phyloP scores from a whole-genome alignment of 2,329 filamentous ascomycete species.

The Fusarium chlamydosporum region DNA sequence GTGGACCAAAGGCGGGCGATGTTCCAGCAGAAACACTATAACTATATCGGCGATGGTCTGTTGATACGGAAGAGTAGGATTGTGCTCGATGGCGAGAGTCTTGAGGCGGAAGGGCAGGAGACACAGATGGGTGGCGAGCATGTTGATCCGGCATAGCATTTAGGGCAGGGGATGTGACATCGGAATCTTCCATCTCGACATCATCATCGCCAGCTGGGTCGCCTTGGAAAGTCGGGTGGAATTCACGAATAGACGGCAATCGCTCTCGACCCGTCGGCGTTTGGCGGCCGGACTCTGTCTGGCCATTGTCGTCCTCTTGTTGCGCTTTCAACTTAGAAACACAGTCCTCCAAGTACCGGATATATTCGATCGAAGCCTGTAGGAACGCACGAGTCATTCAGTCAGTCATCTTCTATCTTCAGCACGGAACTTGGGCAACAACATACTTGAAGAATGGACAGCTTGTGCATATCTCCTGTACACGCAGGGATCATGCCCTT shows the following conservation, averaged over 20 bases:
- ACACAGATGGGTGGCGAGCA: slow-evolving; percentile 64
- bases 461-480: slow-evolving; percentile 97
- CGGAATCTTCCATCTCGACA: slow-evolving; percentile 73
- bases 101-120: slow-evolving; percentile 65
- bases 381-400: slow-evolving; percentile 16
- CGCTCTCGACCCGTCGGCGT: slow-evolving; percentile 49
- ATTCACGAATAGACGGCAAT: slow-evolving; percentile 58
- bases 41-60: slow-evolving; percentile 66
- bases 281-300: slow-evolving; percentile 50
- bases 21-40: slow-evolving; percentile 64
- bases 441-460: slow-evolving; percentile 90
- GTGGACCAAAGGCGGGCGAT: slow-evolving; percentile 71
- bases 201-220: slow-evolving; percentile 57
- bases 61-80: slow-evolving; percentile 69
- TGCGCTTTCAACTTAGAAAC: slow-evolving; percentile 81
- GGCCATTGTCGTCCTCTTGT: slow-evolving; percentile 55
- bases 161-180: slow-evolving; percentile 64
- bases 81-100: slow-evolving; percentile 62
- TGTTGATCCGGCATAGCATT: slow-evolving; percentile 52
- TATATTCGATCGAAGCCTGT: slow-evolving; percentile 95
- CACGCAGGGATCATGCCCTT: slow-evolving; percentile 98
- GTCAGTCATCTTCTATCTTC: slow-evolving; percentile 22
- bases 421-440: slow-evolving; percentile 14
- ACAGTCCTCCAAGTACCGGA: slow-evolving; percentile 93
- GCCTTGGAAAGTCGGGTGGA: slow-evolving; percentile 60